Conservation (phyloP, 345 rosid species). For the Kandelia obovata region DNA sequence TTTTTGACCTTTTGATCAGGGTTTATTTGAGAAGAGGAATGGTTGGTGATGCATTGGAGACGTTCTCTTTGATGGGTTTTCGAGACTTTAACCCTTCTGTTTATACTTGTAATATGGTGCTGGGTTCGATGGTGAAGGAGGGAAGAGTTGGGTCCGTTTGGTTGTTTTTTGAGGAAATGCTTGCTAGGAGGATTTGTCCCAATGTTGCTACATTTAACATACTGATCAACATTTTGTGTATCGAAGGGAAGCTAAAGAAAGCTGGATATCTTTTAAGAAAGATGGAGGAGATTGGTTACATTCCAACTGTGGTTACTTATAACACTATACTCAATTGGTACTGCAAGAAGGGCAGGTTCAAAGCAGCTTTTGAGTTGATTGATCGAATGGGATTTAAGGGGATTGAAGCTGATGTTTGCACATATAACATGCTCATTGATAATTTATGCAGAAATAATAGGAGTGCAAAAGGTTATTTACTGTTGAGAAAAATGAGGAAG, state of each 20-base stretch:
- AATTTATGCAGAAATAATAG: conserved; percentile 66
- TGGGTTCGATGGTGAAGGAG: conserved; percentile 53
- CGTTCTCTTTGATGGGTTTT: conserved; percentile 56
- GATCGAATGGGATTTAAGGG: conserved; percentile 73
- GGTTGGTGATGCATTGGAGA: conserved; percentile 55
- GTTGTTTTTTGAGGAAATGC: conserved; percentile 68
- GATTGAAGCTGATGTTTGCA: conserved; percentile 63
- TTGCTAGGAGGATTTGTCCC: conserved; percentile 64
- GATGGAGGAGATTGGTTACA: conserved; percentile 79
- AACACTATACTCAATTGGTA: conserved; percentile 78
- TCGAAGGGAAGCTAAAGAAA: conserved; percentile 62
- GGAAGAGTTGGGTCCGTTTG: conserved; percentile 49
- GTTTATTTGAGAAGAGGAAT: conserved; percentile 57
- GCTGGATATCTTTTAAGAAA: conserved; percentile 62
- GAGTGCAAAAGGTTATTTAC: conserved; percentile 77
- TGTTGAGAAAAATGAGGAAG: conserved; percentile 78
- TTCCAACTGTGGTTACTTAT: conserved; percentile 67
- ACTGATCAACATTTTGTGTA: conserved; percentile 62
- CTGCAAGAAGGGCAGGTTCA: conserved; percentile 66
- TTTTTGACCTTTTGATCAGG: conserved; percentile 75
- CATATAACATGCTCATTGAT: conserved; percentile 71
- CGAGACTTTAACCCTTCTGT: conserved; percentile 69
- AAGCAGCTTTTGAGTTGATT: conserved; percentile 57
- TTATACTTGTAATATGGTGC: conserved; percentile 60
- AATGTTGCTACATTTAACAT: conserved; percentile 81